Percentiles rank a stretch among this genome's conserved stretches.
phyloP scores from a whole-genome alignment of 345 rosid species.

The Diplotaxis tenuifolia region DNA sequence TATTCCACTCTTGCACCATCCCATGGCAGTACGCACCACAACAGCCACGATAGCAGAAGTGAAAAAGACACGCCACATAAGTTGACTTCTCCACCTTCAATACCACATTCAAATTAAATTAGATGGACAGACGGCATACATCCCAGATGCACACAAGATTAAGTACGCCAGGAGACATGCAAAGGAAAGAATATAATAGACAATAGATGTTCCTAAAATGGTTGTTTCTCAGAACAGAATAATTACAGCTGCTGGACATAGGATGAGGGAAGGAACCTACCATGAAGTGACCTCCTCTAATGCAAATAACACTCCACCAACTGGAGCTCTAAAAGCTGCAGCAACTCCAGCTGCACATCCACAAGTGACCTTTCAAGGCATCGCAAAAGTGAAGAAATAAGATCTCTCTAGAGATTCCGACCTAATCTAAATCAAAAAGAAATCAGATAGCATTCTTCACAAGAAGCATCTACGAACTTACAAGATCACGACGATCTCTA shows the following conservation, averaged over 20 bases:
- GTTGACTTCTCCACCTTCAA: conserved; percentile 99
- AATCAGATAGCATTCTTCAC: conserved; percentile 8
- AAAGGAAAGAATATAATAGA: too few species aligned
- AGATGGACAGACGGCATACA: background rate
- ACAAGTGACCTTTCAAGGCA: conserved; percentile 88
- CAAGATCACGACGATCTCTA: conserved; percentile 95
- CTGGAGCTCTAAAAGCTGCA: conserved; percentile 99
- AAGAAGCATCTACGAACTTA: conserved; percentile 40
- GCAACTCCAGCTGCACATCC: conserved; percentile 99
- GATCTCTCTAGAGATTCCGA: conserved; percentile 20
- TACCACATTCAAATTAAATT: conserved; percentile 20
- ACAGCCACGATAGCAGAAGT: conserved; percentile 97
- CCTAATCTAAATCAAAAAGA: conserved; percentile 3
- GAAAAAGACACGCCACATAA: conserved; percentile 99
- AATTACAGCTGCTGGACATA: background rate
- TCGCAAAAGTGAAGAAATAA: conserved; percentile 38
- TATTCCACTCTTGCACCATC: conserved; percentile 91
- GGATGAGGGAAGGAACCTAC: conserved; percentile 43
- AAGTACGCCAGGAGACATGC: too few species aligned
- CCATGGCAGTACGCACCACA: conserved; percentile 95
- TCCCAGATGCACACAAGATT: background rate
- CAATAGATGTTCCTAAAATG: background rate
- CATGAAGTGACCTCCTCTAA: conserved; percentile 98
- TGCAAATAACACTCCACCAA: conserved; percentile 98
- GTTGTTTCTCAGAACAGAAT: background rate